phyloP scores from a whole-genome alignment of 192 early-diverging fungal species.

The Dispira simplex region DNA sequence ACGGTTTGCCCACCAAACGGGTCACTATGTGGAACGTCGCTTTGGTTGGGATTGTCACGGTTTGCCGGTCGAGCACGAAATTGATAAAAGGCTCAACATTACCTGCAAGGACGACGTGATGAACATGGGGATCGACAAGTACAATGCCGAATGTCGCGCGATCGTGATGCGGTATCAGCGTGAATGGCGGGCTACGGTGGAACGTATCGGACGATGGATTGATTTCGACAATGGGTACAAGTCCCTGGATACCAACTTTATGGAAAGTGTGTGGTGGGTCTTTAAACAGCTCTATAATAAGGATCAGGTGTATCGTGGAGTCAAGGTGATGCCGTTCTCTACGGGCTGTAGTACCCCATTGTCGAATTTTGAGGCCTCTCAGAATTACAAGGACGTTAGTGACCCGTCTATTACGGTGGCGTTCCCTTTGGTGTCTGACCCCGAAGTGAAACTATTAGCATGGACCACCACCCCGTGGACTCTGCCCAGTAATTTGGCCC shows the following conservation, averaged over 20 bases:
- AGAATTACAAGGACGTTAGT: conserved; percentile 95
- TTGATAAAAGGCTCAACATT: conserved; percentile 77
- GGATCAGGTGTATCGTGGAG: conserved; percentile 88
- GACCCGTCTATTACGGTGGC: conserved; percentile 89
- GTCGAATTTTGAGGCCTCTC: conserved; percentile 93
- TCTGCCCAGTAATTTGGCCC: conserved; percentile 84
- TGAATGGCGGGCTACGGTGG: conserved; percentile 90
- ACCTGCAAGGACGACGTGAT: conserved; percentile 70
- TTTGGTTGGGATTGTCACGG: conserved; percentile 89
- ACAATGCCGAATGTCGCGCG: conserved; percentile 90
- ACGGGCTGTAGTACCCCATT: conserved; percentile 82
- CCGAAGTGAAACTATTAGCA: conserved; percentile 64
- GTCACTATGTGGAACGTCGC: conserved; percentile 92
- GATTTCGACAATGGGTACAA: conserved; percentile 99
- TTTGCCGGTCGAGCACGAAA: conserved; percentile 88
- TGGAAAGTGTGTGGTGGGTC: conserved; percentile 99
- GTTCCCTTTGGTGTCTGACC: conserved; percentile 80
- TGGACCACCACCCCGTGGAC: conserved; percentile 99
- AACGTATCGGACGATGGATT: conserved; percentile 97
- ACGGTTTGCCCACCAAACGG: conserved; percentile 86
- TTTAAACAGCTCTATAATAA: conserved; percentile 93
- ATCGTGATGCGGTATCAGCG: conserved; percentile 92
- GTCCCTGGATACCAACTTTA: conserved; percentile 87
- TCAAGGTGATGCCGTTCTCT: conserved; percentile 93
- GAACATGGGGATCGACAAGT: conserved; percentile 89